Conservation (phyloP, 352 stramenopile genomes). For the Phytophthora meadii region DNA sequence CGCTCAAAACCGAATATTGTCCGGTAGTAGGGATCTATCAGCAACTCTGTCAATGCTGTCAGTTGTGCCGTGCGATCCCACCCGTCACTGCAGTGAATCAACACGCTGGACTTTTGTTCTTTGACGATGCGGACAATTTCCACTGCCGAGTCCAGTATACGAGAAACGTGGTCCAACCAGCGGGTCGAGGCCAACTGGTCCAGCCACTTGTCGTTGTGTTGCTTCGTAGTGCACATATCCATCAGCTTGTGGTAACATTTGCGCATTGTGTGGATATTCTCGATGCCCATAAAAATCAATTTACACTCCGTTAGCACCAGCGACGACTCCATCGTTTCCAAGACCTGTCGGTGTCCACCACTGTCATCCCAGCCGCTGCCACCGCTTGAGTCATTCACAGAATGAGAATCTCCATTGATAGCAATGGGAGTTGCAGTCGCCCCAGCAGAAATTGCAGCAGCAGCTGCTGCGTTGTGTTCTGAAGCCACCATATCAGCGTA, state of each 20-base stretch:
- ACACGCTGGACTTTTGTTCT: constrained; percentile 89
- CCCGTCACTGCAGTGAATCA: constrained; percentile 98
- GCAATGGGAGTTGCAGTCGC: constrained; percentile 2
- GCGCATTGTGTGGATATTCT: constrained; percentile 94
- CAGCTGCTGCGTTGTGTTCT: constrained; percentile 33
- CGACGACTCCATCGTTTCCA: constrained; percentile 55
- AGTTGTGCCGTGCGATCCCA: constrained; percentile 97
- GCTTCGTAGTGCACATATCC: constrained; percentile 72
- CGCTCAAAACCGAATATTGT: constrained; percentile 86
- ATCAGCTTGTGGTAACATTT: constrained; percentile 84
- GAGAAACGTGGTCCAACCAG: constrained; percentile 82
- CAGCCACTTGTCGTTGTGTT: constrained; percentile 81
- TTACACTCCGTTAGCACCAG: constrained; percentile 83
- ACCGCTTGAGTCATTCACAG: constrained; percentile 9
- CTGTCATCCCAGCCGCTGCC: constrained; percentile 20
- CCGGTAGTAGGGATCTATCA: constrained; percentile 92
- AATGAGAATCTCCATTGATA: constrained; percentile 27
- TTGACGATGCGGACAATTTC: constrained; percentile 87
- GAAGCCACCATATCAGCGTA: constrained; percentile 70
- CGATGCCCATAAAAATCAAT: constrained; percentile 91
- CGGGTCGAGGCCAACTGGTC: constrained; percentile 76
- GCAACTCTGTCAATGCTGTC: constrained; percentile 78
- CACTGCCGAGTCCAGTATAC: constrained; percentile 82
- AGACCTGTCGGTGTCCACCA: constrained; percentile 29
- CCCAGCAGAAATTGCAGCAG: constrained; percentile 25